phyloP scores from a whole-genome alignment of 495 filamentous ascomycete species.

The Aspergillus biplanus region DNA sequence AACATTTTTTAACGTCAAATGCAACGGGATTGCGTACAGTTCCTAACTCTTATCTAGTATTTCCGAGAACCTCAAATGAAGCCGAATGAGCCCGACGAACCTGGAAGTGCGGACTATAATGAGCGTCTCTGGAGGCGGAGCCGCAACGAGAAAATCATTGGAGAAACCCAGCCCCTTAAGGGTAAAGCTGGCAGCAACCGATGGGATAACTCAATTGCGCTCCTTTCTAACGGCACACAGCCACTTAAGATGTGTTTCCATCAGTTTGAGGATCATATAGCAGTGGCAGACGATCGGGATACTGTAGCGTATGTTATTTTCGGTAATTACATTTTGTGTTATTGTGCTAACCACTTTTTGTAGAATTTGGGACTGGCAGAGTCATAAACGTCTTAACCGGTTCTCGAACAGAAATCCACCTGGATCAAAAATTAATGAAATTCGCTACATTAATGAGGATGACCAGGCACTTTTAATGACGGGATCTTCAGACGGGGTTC shows the following conservation, averaged over 20 bases:
- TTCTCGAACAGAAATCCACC: constrained; percentile 94
- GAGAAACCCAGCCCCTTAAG: constrained; percentile 91
- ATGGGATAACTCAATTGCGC: constrained; percentile 77
- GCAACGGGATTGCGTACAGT: constrained; percentile 22
- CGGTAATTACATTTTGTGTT: not conserved
- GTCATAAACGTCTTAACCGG: constrained; percentile 68
- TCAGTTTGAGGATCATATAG: constrained; percentile 95
- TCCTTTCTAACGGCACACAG: constrained; percentile 85
- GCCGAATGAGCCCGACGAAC: constrained; percentile 91
- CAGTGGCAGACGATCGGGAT: constrained; percentile 91
- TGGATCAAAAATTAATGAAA: constrained; percentile 89
- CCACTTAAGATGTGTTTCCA: constrained; percentile 94
- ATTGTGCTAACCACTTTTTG: constrained; percentile 30
- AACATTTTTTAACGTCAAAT: constrained; percentile 25
- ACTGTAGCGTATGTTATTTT: constrained; percentile 63
- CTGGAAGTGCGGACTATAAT: constrained; percentile 96
- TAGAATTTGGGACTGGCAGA: constrained; percentile 92
- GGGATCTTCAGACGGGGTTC: constrained; percentile 89
- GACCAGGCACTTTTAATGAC: constrained; percentile 94
- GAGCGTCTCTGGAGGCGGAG: constrained; percentile 89
- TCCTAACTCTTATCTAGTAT: constrained; percentile 60
- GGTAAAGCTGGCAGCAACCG: constrained; percentile 77
- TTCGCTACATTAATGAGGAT: constrained; percentile 97
- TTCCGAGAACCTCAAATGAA: constrained; percentile 99
- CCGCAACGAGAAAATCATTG: constrained; percentile 89